phyloP scores from a whole-genome alignment of 805 yeast species.

The Wickerhamiella occidentalis region DNA sequence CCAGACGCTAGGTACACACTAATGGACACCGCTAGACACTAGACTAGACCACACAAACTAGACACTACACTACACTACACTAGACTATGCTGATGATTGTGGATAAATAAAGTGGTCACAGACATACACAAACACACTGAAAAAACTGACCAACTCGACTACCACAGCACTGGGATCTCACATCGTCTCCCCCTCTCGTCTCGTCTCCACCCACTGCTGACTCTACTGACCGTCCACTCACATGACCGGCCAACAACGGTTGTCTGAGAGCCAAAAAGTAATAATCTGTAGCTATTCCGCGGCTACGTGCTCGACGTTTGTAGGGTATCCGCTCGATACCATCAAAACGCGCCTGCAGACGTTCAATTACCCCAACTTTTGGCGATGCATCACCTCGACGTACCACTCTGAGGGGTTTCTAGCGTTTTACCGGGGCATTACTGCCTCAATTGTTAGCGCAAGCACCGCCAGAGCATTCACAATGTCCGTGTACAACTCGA shows the following conservation, averaged over 20 bases:
- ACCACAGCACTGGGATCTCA: too few species aligned
- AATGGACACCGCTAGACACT: too few species aligned
- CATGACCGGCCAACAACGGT: neutral
- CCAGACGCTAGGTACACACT: too few species aligned
- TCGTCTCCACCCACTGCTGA: neutral
- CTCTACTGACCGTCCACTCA: neutral
- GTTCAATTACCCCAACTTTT: constrained; percentile 44
- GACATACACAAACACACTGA: too few species aligned
- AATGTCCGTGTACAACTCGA: constrained; percentile 20
- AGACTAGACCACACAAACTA: too few species aligned
- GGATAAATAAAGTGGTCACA: too few species aligned
- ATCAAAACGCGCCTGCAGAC: constrained; percentile 80
- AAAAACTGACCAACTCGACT: too few species aligned
- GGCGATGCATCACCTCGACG: constrained; percentile 47
- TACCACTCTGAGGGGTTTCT: constrained; percentile 46
- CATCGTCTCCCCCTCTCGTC: too few species aligned
- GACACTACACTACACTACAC: too few species aligned
- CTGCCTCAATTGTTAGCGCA: constrained; percentile 60
- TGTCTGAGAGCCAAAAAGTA: constrained; percentile 9
- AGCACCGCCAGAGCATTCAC: constrained; percentile 25
- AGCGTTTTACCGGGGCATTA: constrained; percentile 66
- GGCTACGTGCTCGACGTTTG: constrained; percentile 23
- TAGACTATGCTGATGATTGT: too few species aligned
- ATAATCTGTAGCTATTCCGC: constrained; percentile 13
- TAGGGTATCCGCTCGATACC: constrained; percentile 83